These are phyloP conservation scores for Xanthoconium stramineum DNA, from an alignment of 768 basidiomycete species.

Conservation along the genomic window DNA sequence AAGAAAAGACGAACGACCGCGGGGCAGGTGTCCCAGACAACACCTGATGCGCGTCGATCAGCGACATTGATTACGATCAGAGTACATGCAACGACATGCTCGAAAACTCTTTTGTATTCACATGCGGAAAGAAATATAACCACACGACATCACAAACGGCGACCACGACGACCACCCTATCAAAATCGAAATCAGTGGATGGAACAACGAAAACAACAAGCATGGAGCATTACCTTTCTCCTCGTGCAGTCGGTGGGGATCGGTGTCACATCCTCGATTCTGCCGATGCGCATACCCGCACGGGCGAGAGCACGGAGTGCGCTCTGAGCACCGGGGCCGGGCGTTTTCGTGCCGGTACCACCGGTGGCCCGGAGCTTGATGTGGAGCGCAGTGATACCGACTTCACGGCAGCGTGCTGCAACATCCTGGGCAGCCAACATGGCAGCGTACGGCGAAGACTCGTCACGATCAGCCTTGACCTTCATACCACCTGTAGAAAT, in stretches of 20 bases:
- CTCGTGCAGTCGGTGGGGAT: conserved; percentile 96
- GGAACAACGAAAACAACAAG: neutral
- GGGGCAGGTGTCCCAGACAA: conserved; percentile 58
- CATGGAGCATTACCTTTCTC: conserved; percentile 68
- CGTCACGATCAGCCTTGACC: conserved; percentile 99
- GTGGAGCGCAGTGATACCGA: conserved; percentile 97
- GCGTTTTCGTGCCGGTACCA: conserved; percentile 98
- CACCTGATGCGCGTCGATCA: conserved; percentile 83
- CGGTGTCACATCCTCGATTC: conserved; percentile 98
- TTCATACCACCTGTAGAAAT: conserved; percentile 85
- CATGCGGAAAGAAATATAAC: conserved; percentile 9
- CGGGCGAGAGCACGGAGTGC: conserved; percentile 97
- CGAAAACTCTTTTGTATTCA: conserved; percentile 17
- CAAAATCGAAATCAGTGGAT: conserved; percentile 2
- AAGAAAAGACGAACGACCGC: conserved; percentile 53
- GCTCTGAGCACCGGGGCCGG: conserved; percentile 97
- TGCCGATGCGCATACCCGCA: conserved; percentile 96
- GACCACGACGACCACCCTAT: conserved; percentile 98
- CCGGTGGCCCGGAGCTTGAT: conserved; percentile 98
- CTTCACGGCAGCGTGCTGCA: conserved; percentile 93
- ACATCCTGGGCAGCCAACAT: conserved; percentile 99
- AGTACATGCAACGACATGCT: conserved; percentile 35
- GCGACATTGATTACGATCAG: conserved; percentile 55
- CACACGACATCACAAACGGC: conserved; percentile 65
- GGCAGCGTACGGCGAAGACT: conserved; percentile 95